Evolutionary conservation across 140 eudicot genomes (phyloP), one percentile per base, ranked within the genome.

Genomic region (Anethum foeniculum): DNA sequence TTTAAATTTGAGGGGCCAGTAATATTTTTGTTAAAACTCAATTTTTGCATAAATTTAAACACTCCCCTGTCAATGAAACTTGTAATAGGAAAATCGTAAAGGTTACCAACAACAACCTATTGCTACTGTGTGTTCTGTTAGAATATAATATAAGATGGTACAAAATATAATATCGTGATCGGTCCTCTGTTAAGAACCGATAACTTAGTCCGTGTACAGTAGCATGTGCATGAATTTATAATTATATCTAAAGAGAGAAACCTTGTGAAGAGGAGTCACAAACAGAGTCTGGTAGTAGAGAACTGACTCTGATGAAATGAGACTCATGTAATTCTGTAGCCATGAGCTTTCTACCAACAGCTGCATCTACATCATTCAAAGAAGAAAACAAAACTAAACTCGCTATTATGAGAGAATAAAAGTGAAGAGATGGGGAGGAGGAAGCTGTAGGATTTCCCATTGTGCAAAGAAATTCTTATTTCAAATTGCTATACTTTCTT

Each of bases 191-290:
- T 39, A 39, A 39, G 51, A 46, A 46, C 15, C 15, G 15, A 2
- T 46, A 46, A 11, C 38, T 46, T 46, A 46, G 12, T 46, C 15
- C 3, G 15, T 46, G 49, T 10, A 9, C 0, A 41, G 9, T 12
- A 1, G 51, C 51, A 46, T 46, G 51, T 46, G 51, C 15, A 11
- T 11, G 51, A 46, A 46, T 46, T 15, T 10, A 46, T 1, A 46
- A 11, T 1, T 12, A 47, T 12, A 47, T 47, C 18, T 47, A 47
- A 13, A 47, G 18, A 47, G 18, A 74, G 38, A 54, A 11, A 74
- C 78, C 78, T 74, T 74, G 51, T 25, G 39, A 41, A n/a, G 78
- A 44, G 58, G 39, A 25, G 56, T 44, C 32, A 14, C 78, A 74
- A 12, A 74, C 78, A 74, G 78, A 74, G 34, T 14, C 39, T 28